Evolutionary conservation across 148 eudicot genomes (phyloP).

Genomic region (Gaultheria prostrata): DNA sequence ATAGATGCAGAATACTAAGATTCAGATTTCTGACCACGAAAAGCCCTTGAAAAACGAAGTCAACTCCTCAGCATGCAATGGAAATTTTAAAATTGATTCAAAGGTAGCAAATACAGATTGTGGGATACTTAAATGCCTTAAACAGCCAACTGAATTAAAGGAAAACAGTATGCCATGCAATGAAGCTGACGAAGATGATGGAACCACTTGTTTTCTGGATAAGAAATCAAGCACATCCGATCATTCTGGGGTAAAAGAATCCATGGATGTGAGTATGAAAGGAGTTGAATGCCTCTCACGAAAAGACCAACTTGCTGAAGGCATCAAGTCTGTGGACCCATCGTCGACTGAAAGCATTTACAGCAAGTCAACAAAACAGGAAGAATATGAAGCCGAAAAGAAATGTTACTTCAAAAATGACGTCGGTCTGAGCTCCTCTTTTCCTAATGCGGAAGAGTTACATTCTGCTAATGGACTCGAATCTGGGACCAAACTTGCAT

Average conservation of each 20-base stretch:
- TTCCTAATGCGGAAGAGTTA: not conserved
- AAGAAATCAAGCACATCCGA: not conserved
- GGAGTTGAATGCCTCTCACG: slow-evolving; percentile 1
- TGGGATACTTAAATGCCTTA: not conserved
- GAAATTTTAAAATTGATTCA: not conserved
- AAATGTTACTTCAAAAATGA: not conserved
- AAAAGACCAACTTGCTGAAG: not conserved
- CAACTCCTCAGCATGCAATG: slow-evolving; percentile 12
- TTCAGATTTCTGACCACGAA: not conserved
- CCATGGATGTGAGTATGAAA: not conserved
- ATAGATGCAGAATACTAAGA: slow-evolving; percentile 1
- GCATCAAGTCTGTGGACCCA: not conserved
- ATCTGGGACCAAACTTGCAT: not conserved
- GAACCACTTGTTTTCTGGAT: not conserved
- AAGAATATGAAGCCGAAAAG: not conserved
- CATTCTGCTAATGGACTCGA: slow-evolving; percentile 3
- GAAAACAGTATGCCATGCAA: not conserved
- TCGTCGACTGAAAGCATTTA: not conserved
- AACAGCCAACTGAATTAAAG: not conserved
- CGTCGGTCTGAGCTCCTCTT: not conserved
- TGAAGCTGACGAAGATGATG: not conserved
- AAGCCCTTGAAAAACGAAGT: not conserved
- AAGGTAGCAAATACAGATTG: not conserved
- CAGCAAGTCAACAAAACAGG: not conserved
- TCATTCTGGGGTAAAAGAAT: slow-evolving; percentile 5